These are phyloP conservation scores for Beta corolliflora DNA, from an alignment of 179 eudicot genomes.

Conservation along the genomic window DNA sequence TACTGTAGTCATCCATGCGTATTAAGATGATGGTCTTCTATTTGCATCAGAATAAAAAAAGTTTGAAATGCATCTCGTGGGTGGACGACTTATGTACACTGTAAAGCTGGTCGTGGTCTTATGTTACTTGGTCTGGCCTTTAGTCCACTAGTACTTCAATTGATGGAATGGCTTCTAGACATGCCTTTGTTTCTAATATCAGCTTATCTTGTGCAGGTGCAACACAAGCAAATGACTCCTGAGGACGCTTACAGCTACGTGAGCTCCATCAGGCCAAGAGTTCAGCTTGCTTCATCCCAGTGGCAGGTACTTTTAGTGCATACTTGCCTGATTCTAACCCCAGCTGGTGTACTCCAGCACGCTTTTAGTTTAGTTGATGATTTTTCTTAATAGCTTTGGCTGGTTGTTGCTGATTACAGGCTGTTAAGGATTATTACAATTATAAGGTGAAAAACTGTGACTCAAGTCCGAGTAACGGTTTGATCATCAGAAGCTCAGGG, in stretches of 20 bases:
- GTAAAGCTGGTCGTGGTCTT: slow-evolving; percentile 92
- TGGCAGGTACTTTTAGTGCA: slow-evolving; percentile 55
- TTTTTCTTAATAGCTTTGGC: too few species aligned
- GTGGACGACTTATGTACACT: slow-evolving; percentile 77
- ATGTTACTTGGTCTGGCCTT: slow-evolving; percentile 68
- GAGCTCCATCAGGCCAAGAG: slow-evolving; percentile 81
- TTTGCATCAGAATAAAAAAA: too few species aligned
- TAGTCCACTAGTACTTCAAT: background rate
- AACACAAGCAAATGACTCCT: slow-evolving; percentile 79
- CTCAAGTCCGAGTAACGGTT: slow-evolving; percentile 15
- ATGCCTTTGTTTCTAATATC: background rate
- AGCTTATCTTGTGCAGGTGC: slow-evolving; percentile 47
- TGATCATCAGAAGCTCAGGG: slow-evolving; percentile 26
- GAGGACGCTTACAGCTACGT: slow-evolving; percentile 75
- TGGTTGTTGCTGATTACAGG: slow-evolving; percentile 40
- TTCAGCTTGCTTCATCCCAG: slow-evolving; percentile 76
- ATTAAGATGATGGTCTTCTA: too few species aligned
- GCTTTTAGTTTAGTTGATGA: too few species aligned
- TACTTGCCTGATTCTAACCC: too few species aligned
- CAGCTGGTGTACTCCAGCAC: too few species aligned
- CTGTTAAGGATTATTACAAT: slow-evolving; percentile 61
- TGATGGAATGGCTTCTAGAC: background rate
- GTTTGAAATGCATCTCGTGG: slow-evolving; percentile 54
- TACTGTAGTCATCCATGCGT: too few species aligned
- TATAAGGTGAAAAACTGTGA: slow-evolving; percentile 33